phyloP scores from a whole-genome alignment of 352 stramenopile genomes.

The Thalassiosira delicatula region DNA sequence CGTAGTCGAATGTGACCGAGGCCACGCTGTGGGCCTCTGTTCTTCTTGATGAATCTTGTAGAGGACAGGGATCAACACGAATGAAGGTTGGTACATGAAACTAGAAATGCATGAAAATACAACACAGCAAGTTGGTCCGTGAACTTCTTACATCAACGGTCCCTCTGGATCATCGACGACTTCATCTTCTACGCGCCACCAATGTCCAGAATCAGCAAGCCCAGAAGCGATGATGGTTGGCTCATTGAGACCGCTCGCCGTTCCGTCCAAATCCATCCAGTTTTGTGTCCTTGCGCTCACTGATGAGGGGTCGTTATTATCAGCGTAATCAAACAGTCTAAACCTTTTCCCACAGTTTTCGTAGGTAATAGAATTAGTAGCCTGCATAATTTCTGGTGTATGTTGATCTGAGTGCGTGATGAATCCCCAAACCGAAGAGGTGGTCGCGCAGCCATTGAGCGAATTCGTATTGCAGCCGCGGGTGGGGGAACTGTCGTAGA shows the following conservation, averaged over 20 bases:
- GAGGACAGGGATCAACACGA: too few species aligned
- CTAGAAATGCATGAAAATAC: too few species aligned
- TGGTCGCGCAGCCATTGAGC: conserved; percentile 39
- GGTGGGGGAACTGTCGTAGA: conserved; percentile 50
- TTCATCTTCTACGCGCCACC: conserved; percentile 56
- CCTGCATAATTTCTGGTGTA: conserved; percentile 58
- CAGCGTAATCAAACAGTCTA: conserved; percentile 17
- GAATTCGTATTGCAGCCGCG: conserved; percentile 43
- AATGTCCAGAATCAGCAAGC: conserved; percentile 37
- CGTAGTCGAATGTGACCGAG: conserved; percentile 49
- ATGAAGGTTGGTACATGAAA: too few species aligned
- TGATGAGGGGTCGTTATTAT: conserved; percentile 21
- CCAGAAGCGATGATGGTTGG: conserved; percentile 56
- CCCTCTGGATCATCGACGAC: conserved; percentile 39
- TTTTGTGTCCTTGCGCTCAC: conserved; percentile 43
- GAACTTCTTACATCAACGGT: too few species aligned
- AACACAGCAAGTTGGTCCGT: too few species aligned
- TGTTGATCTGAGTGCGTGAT: conserved; percentile 49
- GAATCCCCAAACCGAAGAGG: conserved; percentile 55
- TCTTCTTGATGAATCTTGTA: conserved; percentile 39
- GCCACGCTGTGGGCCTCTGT: conserved; percentile 36
- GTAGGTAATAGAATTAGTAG: conserved; percentile 49
- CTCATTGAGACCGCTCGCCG: conserved; percentile 30
- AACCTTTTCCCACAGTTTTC: conserved; percentile 56
- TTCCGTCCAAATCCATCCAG: conserved; percentile 56